phyloP scores from a whole-genome alignment of 495 filamentous ascomycete genomes.

The Amorphotheca resinae region DNA sequence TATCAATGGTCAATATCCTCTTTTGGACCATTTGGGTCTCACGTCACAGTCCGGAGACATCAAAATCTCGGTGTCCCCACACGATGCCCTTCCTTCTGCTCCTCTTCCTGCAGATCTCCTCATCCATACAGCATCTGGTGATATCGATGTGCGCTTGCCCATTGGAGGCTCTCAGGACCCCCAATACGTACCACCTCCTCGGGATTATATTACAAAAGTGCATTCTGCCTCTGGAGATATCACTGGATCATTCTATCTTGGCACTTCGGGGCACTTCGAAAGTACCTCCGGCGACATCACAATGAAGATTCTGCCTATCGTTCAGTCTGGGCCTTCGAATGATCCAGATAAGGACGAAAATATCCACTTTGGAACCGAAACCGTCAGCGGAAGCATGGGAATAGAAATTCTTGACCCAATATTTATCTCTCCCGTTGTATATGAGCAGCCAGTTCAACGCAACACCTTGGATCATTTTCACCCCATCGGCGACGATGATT shows the following conservation, averaged over 20 bases:
- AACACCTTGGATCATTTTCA: not conserved
- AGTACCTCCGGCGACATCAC: slow-evolving; percentile 10
- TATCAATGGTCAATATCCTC: slow-evolving; percentile 7
- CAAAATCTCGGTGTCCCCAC: slow-evolving; percentile 3
- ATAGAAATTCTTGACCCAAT: slow-evolving; percentile 13
- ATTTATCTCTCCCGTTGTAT: slow-evolving; percentile 6
- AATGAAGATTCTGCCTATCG: slow-evolving; percentile 8
- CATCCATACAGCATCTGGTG: slow-evolving; percentile 12
- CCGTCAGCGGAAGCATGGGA: slow-evolving; percentile 7
- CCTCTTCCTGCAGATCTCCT: slow-evolving; percentile 9
- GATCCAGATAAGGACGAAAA: not conserved
- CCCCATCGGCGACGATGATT: slow-evolving; percentile 9
- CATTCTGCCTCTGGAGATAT: slow-evolving; percentile 14
- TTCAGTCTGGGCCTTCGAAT: not conserved
- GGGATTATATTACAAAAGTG: slow-evolving; percentile 17
- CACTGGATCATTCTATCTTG: slow-evolving; percentile 14
- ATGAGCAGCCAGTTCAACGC: not conserved
- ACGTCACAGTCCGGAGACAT: slow-evolving; percentile 9
- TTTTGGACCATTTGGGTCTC: slow-evolving; percentile 5
- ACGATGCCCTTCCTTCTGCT: not conserved
- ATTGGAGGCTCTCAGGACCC: not conserved
- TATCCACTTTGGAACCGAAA: slow-evolving; percentile 10
- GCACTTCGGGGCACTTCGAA: slow-evolving; percentile 10
- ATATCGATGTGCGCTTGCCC: slow-evolving; percentile 9
- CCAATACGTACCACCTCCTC: slow-evolving; percentile 8